Evolutionary conservation across 2,329 filamentous ascomycete species (phyloP).

Genomic region (Epichloe amarillans): DNA sequence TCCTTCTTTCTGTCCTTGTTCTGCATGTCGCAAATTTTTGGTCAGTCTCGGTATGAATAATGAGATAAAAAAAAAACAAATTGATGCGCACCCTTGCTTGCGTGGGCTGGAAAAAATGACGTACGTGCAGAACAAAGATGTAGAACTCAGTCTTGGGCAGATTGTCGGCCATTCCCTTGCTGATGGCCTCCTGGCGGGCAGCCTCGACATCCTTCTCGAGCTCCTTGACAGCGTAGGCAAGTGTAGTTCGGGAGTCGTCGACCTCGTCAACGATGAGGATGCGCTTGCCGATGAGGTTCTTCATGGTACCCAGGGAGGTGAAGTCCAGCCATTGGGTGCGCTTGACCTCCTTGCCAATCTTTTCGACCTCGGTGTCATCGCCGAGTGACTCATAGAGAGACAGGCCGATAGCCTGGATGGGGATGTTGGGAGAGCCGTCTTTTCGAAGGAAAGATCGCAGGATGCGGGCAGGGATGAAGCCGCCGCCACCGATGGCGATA

Average conservation of each 20-base stretch:
- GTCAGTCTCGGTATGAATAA: background rate
- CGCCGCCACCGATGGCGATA: slow-evolving; percentile 95
- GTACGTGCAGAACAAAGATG: slow-evolving; percentile 88
- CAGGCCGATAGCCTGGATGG: slow-evolving; percentile 96
- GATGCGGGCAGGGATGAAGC: slow-evolving; percentile 93
- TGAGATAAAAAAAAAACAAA: background rate
- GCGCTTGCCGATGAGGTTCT: slow-evolving; percentile 80
- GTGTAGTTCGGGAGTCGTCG: slow-evolving; percentile 84
- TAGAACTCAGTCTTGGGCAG: slow-evolving; percentile 67
- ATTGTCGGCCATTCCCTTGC: slow-evolving; percentile 55
- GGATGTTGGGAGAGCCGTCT: slow-evolving; percentile 79
- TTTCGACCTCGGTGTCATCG: slow-evolving; percentile 43
- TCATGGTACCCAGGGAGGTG: slow-evolving; percentile 70
- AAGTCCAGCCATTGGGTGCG: slow-evolving; percentile 98
- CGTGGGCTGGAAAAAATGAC: slow-evolving; percentile 20
- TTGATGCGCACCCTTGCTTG: background rate
- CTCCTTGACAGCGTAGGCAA: slow-evolving; percentile 88
- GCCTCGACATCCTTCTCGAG: slow-evolving; percentile 86
- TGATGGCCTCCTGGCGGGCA: slow-evolving; percentile 57
- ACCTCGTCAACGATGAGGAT: slow-evolving; percentile 92
- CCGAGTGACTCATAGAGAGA: slow-evolving; percentile 87
- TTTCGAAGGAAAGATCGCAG: slow-evolving; percentile 94
- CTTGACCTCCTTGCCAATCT: slow-evolving; percentile 83
- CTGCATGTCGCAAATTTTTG: slow-evolving; percentile 24
- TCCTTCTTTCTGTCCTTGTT: slow-evolving; percentile 99